Base-by-base conservation (phyloP, 495 filamentous ascomycete genomes). In the Neurospora sp. region DNA sequence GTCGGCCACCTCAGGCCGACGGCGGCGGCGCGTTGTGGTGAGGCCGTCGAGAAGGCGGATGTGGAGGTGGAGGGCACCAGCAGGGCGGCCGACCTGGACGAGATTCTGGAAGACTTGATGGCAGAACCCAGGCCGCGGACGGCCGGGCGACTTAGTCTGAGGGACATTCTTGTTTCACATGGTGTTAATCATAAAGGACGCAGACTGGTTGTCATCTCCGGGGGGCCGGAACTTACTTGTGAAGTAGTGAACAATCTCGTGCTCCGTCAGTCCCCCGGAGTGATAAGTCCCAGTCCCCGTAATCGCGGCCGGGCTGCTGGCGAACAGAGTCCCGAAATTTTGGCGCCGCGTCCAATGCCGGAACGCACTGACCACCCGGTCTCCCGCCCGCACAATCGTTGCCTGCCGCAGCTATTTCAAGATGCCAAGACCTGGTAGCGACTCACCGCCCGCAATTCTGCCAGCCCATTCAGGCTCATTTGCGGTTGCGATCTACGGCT, bases 21-120 rank as follows among this genome's bases (percentile, higher is more conserved):
- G 39, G 78, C 79, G 16, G 76, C 80, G 4, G 84, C 82, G 76
- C 83, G 84, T 9, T 78, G 75, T 70, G 81, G 82, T 9, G 81
- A 18, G 16, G 76, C 35, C 3, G 74, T 71, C 9, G 73, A 61
- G 53, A 65, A 65, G 53, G 53, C 53, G 2, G 72, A 3, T 68
- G 69, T 76, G 14, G 74, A 74, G 14, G 78, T 31, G 37, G 75
- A 71, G 40, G 76, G 70, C 10, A 74, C 39, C 14, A 78, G 68
- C 71, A 78, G 73, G n/a, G 71, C 72, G 8, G 75, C 68, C 37
- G 75, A 73, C 8, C 40, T 73, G 22, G 31, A 71, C 14, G 78
- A 7, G 70, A 68, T 74, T 69, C 75, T 80, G 44, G 75, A 73
- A 14, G 73, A 44, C 53, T 70, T 73, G 48, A 78, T 22, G 42